Evolutionary conservation across 148 eudicot species (phyloP), one percentile per base, ranked within the genome.

Genomic region (Rhododendron vialii): DNA sequence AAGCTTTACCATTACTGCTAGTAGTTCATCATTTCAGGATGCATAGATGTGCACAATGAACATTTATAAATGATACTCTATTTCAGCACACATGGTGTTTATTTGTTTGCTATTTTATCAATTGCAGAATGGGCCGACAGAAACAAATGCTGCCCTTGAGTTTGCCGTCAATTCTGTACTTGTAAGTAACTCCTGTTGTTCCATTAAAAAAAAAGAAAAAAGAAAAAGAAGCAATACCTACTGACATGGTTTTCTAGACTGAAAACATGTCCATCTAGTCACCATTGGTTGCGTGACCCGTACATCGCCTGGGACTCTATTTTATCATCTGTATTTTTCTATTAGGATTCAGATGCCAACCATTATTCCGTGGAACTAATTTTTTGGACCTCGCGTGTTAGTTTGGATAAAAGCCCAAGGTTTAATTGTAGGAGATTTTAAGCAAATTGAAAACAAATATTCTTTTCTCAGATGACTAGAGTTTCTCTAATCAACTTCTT

Each of bases 141-240:
- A 95, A 91, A 94, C 99, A 83, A 95, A 98, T 88, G 98, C 99
- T 48, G 98, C 98, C 50, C 96, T 95, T 86, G 98, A 98, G 87
- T 95, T 98, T 91, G 92, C 98, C 11, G 98, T 98, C 78, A 98
- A 92, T 84, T 35, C 96, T 83, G 93, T 98, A 48, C 89, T 93
- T 89, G 99, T 98, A 90, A 91, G 91, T 89, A 10, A 28, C 13
- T 69, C 33, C 38, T 71, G 8, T 57, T 18, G 22, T 57, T 57
- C 6, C 63, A 18, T 17, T 4, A 57, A 57, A 57, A 15, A 51
- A 13, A 51, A 51, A 14, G 13, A 48, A 11, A 48, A 48, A 48
- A 48, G 51, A 48, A 48, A 48, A 48, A 48, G 51, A 90, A 91
- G 91, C 89, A 5, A 20, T 17, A 55, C 41, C 38, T 69, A 14